A percentile compares a stretch with the other conserved stretches of the same genome.
Conservation (phyloP, 345 rosid species). For the Eucalyptus regnans region DNA sequence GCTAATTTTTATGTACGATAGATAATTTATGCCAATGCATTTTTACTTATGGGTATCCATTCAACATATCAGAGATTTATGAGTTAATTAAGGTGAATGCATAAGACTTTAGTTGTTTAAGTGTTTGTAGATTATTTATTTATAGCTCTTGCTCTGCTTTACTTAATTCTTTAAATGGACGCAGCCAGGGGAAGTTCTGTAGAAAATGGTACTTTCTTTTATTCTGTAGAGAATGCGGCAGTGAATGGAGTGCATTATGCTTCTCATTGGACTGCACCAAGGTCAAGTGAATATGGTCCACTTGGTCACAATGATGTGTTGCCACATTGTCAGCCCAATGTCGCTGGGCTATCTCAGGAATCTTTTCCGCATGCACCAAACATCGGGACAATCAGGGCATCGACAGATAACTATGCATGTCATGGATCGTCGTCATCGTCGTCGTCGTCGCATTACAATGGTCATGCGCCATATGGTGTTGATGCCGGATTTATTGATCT, state of each 20-base stretch:
- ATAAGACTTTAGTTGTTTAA: background rate
- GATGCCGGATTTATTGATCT: conserved; percentile 47
- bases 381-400: conserved; percentile 26
- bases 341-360: conserved; percentile 36
- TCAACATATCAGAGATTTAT: background rate
- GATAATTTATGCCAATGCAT: background rate
- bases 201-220: conserved; percentile 36
- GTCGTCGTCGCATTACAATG: conserved; percentile 38
- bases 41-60: background rate
- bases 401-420: conserved; percentile 35
- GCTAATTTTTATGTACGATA: background rate
- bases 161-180: background rate
- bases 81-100: background rate
- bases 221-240: conserved; percentile 39
- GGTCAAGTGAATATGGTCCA: conserved; percentile 40
- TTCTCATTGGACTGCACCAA: conserved; percentile 53
- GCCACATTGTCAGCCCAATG: conserved; percentile 43
- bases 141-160: background rate
- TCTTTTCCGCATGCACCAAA: conserved; percentile 28
- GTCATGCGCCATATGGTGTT: conserved; percentile 30
- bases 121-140: background rate
- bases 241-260: conserved; percentile 37
- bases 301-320: conserved; percentile 33
- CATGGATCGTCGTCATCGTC: conserved; percentile 41
- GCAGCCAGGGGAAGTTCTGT: conserved; percentile 40